A percentile compares a stretch with the other conserved stretches of the same genome.
Conservation (phyloP, 768 basidiomycete species). For the Lyophyllum shimeji region DNA sequence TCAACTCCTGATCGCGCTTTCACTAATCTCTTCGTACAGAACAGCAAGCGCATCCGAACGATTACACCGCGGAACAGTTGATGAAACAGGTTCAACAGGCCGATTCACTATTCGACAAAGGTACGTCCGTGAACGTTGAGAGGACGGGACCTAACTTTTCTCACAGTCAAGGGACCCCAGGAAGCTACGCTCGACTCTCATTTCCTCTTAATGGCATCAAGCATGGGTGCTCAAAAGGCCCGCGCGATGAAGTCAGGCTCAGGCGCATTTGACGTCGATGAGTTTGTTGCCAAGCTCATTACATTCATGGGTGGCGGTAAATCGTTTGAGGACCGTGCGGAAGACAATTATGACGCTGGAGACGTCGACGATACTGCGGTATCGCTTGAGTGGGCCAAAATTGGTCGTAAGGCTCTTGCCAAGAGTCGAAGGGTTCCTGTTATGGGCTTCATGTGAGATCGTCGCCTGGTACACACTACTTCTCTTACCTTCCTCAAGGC, state of each 20-base stretch:
- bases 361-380: conserved; percentile 43
- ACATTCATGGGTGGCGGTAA: conserved; percentile 74
- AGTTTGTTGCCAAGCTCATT: conserved; percentile 77
- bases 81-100: conserved; percentile 55
- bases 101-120: conserved; percentile 64
- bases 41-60: conserved; percentile 52
- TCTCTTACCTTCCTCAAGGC: conserved; percentile 49
- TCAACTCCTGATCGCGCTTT: not conserved
- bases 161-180: conserved; percentile 71
- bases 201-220: conserved; percentile 74
- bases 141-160: not conserved
- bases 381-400: conserved; percentile 77
- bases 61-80: conserved; percentile 56
- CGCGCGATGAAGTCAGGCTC: conserved; percentile 86
- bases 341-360: conserved; percentile 55
- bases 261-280: conserved; percentile 89
- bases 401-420: conserved; percentile 82
- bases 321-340: conserved; percentile 37
- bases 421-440: conserved; percentile 78
- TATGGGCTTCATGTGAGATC: conserved; percentile 83
- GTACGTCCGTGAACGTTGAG: conserved; percentile 27
- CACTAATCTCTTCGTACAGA: conserved; percentile 22
- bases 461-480: not conserved
- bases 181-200: conserved; percentile 91
- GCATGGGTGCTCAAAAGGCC: conserved; percentile 83